Evolutionary conservation across 352 stramenopile species (phyloP).

Genomic region (Phytophthora uliginosa): DNA sequence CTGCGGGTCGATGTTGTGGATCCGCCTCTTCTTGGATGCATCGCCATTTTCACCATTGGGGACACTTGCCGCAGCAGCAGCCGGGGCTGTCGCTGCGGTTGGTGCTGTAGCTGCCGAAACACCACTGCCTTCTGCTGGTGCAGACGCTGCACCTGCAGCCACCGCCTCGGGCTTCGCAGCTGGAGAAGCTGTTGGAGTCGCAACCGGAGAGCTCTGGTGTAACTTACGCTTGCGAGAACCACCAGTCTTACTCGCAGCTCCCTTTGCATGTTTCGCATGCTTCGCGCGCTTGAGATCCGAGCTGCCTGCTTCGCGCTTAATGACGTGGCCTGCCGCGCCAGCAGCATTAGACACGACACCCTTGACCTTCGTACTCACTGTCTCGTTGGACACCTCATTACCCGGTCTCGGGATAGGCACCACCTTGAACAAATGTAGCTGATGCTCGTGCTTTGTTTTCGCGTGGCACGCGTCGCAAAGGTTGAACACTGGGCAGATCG

Average conservation of each 20-base stretch:
- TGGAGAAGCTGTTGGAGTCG: constrained; percentile 13
- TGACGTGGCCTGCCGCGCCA: constrained; percentile 27
- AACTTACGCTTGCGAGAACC: constrained; percentile 81
- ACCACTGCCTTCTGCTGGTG: constrained; percentile 5
- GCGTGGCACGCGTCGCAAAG: constrained; percentile 95
- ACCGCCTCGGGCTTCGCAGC: constrained; percentile 17
- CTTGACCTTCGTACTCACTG: constrained; percentile 43
- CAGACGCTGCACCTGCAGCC: background rate
- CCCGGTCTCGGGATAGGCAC: constrained; percentile 82
- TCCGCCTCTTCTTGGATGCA: constrained; percentile 93
- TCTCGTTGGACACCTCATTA: constrained; percentile 47
- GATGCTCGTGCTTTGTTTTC: constrained; percentile 95
- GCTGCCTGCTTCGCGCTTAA: constrained; percentile 59
- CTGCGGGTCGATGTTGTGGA: constrained; percentile 91
- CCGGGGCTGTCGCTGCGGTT: background rate
- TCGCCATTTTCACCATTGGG: constrained; percentile 59
- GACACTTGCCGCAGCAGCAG: constrained; percentile 6
- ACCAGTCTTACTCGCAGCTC: constrained; percentile 36
- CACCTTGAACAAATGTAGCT: constrained; percentile 95
- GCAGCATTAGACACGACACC: constrained; percentile 41
- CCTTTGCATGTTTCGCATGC: constrained; percentile 38
- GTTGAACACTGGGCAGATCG: constrained; percentile 97
- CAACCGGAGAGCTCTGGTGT: constrained; percentile 48
- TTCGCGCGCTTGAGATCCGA: constrained; percentile 61
- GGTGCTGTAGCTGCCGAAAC: constrained; percentile 4